phyloP scores from a whole-genome alignment of 192 early-diverging fungal species.

The Backusella tuberculispora region DNA sequence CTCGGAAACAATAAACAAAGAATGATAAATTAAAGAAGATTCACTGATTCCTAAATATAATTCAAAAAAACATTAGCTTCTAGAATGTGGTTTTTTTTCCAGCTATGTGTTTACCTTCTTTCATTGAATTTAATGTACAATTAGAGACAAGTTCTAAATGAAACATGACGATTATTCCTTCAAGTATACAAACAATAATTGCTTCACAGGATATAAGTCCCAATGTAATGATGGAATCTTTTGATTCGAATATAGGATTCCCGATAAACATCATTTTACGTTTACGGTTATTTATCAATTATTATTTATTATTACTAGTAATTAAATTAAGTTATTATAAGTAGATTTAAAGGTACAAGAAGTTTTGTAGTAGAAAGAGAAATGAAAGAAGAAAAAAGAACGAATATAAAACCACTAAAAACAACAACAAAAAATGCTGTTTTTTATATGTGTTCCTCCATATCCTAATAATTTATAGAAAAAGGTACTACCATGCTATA shows the following conservation, averaged over 20 bases:
- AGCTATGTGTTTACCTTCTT: constrained; percentile 22
- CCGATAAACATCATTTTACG: neutral
- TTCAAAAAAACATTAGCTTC: neutral
- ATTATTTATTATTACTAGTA: neutral
- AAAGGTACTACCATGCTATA: too few species aligned
- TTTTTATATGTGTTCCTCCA: too few species aligned
- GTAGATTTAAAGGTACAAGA: too few species aligned
- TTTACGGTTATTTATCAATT: neutral
- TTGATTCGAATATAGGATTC: constrained; percentile 29
- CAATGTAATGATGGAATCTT: constrained; percentile 27
- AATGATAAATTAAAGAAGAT: constrained; percentile 47
- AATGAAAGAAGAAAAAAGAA: neutral
- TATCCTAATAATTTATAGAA: too few species aligned
- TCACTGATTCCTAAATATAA: constrained; percentile 37
- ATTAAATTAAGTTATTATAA: neutral
- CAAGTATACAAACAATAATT: constrained; percentile 36
- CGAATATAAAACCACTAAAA: too few species aligned
- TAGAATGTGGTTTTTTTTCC: neutral
- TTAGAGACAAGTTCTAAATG: constrained; percentile 39
- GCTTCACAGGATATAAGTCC: constrained; percentile 30
- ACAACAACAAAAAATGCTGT: too few species aligned
- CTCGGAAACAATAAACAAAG: constrained; percentile 41
- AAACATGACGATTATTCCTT: constrained; percentile 32
- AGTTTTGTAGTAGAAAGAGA: neutral
- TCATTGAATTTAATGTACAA: constrained; percentile 20